phyloP scores from a whole-genome alignment of 2,329 filamentous ascomycete genomes.

The Acrocalymma vagum region DNA sequence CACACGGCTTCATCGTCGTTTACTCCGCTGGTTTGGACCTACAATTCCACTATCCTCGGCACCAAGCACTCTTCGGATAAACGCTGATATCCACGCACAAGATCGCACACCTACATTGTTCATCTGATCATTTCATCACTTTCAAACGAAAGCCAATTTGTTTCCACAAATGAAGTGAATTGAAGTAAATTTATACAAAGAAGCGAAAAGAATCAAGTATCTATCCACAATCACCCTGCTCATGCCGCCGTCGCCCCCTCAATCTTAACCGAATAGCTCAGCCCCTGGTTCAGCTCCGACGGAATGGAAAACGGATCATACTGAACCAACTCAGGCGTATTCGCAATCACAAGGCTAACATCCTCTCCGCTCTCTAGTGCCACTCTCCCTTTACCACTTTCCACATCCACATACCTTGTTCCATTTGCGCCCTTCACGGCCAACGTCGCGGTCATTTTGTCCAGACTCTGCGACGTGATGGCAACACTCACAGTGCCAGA shows the following conservation, averaged over 20 bases:
- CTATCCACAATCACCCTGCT: too few species aligned
- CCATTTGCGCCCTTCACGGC: constrained; percentile 8
- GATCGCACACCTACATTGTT: too few species aligned
- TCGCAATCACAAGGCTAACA: constrained; percentile 18
- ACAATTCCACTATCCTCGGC: too few species aligned
- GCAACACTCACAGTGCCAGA: constrained; percentile 37
- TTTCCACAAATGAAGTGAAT: too few species aligned
- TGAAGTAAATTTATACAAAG: too few species aligned
- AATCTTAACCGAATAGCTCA: constrained; percentile 19
- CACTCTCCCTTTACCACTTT: constrained; percentile 11
- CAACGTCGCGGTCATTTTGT: constrained; percentile 21
- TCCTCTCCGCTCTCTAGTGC: constrained; percentile 14
- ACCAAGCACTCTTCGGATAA: too few species aligned
- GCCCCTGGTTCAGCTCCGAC: constrained; percentile 12
- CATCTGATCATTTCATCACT: too few species aligned
- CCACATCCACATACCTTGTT: constrained; percentile 20
- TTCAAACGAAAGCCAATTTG: too few species aligned
- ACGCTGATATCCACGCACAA: too few species aligned
- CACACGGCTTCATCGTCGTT: too few species aligned
- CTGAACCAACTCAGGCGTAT: constrained; percentile 16
- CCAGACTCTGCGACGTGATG: constrained; percentile 7
- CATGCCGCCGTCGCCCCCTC: constrained; percentile 13
- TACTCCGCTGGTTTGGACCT: too few species aligned
- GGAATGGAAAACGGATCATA: constrained; percentile 21
- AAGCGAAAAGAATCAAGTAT: too few species aligned